Evolutionary conservation across 768 basidiomycete genomes (phyloP), one percentile per base, ranked within the genome.

Genomic region (Coprinellus micaceus): DNA sequence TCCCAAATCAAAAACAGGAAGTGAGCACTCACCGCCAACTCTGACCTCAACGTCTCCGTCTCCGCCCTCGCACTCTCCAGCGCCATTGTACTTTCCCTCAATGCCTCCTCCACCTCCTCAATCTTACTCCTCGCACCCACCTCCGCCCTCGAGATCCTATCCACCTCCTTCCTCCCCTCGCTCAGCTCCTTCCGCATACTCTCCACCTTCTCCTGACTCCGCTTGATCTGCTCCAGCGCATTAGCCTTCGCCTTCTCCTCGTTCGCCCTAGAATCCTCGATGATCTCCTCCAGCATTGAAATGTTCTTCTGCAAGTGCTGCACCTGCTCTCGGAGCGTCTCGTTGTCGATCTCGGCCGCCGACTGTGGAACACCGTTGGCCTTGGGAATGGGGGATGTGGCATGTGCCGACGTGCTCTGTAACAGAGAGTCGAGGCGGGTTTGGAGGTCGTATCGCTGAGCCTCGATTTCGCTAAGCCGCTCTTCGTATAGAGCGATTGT

Each of bases 401-500:
- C 61, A 50, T 56, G 54, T 41, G 55, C 58, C 39, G 47, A 63
- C 25, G 56, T 61, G 55, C 52, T 80, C 79, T 92, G 86, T 7
- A 92, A 73, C 0, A 73, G 64, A 11, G 80, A 71, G 49, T 52
- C 36, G 24, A 89, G 74, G 30, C 76, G 78, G 46, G 83, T 80
- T 63, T 95, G 91, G 58, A 89, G 76, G 62, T 95, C 92, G 63
- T 91, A 91, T 44, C 88, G 82, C 60, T 82, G 80, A 13, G 76
- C 75, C 63, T 94, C 89, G 21, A 84, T 80, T 1, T 77, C 77
- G 56, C 82, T 88, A 4, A 96, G 75, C 36, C 87, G 84, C 66
- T 94, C 92, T 73, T 99, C 96, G 66, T 98, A 98, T 11, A 97
- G 78, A 19, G 91, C 91, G 57, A 97, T 97, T 0, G 94, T 93